These are phyloP conservation scores for Suhomyces emberorum DNA, from an alignment of 805 yeast genomes.

Conservation along the genomic window DNA sequence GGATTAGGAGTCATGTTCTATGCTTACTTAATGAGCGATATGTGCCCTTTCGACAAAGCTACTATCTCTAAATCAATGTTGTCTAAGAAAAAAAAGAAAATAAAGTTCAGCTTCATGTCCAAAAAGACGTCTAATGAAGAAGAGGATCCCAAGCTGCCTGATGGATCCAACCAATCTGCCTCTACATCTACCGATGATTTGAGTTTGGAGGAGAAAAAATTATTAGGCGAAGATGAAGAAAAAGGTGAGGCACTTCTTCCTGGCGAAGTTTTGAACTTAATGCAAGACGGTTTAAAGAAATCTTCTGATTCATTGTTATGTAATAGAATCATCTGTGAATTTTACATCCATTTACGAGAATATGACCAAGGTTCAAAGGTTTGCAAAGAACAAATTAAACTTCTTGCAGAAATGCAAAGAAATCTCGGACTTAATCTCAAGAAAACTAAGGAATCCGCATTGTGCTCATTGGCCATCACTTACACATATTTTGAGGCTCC, in stretches of 20 bases:
- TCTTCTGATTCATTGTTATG: slow-evolving; percentile 50
- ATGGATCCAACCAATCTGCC: not conserved
- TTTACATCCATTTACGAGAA: slow-evolving; percentile 57
- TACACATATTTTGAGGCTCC: slow-evolving; percentile 90
- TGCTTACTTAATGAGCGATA: slow-evolving; percentile 63
- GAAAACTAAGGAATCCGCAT: slow-evolving; percentile 55
- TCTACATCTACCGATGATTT: slow-evolving; percentile 8
- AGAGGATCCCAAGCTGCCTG: slow-evolving; percentile 9
- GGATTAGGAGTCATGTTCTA: slow-evolving; percentile 62
- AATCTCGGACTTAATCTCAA: slow-evolving; percentile 46
- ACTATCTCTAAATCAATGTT: slow-evolving; percentile 1
- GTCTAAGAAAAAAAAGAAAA: slow-evolving; percentile 7
- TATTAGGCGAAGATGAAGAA: not conserved
- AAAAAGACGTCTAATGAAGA: slow-evolving; percentile 14
- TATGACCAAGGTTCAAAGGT: slow-evolving; percentile 59
- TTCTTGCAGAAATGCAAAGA: slow-evolving; percentile 47
- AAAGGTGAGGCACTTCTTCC: slow-evolving; percentile 26
- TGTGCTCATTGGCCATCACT: slow-evolving; percentile 66
- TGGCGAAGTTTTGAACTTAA: slow-evolving; percentile 49
- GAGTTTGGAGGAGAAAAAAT: not conserved
- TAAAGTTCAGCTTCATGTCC: slow-evolving; percentile 13
- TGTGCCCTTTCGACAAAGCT: slow-evolving; percentile 54
- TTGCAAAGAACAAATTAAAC: slow-evolving; percentile 57
- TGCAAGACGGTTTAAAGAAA: slow-evolving; percentile 49
- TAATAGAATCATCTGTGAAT: slow-evolving; percentile 60